Evolutionary conservation across 2,329 filamentous ascomycete genomes (phyloP).

Genomic region (Alternaria consortialis): DNA sequence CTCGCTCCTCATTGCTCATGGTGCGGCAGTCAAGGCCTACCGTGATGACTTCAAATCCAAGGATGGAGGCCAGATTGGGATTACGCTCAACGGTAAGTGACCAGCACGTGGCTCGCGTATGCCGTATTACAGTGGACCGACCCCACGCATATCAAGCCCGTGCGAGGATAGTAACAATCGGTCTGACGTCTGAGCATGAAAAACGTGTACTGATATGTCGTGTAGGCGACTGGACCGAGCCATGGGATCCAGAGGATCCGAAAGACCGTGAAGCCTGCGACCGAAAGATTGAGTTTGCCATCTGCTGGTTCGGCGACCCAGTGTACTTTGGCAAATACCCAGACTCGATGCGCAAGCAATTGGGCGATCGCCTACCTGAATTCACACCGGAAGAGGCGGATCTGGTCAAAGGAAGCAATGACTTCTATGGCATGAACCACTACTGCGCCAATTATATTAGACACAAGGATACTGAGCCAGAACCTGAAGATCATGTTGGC

Average conservation of each 20-base stretch:
- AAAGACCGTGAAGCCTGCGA: conserved; percentile 77
- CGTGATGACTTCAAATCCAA: conserved; percentile 80
- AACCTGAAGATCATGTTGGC: conserved; percentile 74
- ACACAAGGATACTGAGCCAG: conserved; percentile 69
- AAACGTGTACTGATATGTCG: conserved; percentile 25
- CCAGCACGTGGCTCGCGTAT: conserved; percentile 24
- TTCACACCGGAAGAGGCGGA: conserved; percentile 77
- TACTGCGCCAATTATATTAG: conserved; percentile 90
- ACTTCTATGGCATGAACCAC: conserved; percentile 96
- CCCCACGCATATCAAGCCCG: not conserved
- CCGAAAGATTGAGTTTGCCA: conserved; percentile 86
- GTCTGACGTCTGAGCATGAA: conserved; percentile 5
- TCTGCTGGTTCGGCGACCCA: conserved; percentile 88
- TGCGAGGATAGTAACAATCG: not conserved
- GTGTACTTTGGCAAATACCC: conserved; percentile 88
- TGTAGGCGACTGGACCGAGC: conserved; percentile 77
- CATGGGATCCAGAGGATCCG: conserved; percentile 81
- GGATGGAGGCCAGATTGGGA: conserved; percentile 80
- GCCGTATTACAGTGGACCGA: conserved; percentile 16
- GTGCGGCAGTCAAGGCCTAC: conserved; percentile 81
- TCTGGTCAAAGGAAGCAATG: conserved; percentile 84
- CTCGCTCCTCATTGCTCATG: conserved; percentile 81
- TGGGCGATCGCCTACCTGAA: conserved; percentile 77
- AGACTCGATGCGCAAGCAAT: conserved; percentile 81
- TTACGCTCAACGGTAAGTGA: conserved; percentile 78